Percentiles rank a stretch among this genome's conserved stretches.
Conservation (phyloP, 1,284 basidiomycete species). For the Erythrobasidium hasegawianum region DNA sequence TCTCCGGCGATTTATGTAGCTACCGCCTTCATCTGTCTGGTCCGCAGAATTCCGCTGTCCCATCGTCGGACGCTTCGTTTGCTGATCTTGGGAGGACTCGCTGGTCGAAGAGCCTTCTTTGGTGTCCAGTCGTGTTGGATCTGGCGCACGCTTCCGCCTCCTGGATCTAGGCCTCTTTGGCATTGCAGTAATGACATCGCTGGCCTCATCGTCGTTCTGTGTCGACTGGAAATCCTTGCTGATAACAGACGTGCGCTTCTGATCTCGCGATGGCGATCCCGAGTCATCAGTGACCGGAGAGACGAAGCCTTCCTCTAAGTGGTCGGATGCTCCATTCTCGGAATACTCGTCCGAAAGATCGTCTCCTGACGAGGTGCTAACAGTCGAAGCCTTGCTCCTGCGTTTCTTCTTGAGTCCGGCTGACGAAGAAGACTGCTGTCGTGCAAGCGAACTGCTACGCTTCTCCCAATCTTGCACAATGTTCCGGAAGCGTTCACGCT, state of each 20-base stretch:
- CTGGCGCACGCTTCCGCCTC: constrained; percentile 28
- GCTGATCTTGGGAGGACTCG: not conserved
- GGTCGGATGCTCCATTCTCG: not conserved
- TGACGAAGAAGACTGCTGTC: not conserved
- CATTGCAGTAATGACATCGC: constrained; percentile 28
- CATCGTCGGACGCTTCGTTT: not conserved
- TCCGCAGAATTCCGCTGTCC: not conserved
- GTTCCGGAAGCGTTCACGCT: constrained; percentile 68
- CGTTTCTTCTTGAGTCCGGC: constrained; percentile 41
- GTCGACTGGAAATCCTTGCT: not conserved
- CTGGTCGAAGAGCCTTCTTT: not conserved
- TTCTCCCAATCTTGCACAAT: constrained; percentile 79
- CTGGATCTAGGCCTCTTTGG: constrained; percentile 24
- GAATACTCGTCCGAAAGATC: constrained; percentile 39
- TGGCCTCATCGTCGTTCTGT: constrained; percentile 31
- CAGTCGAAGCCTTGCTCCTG: constrained; percentile 39
- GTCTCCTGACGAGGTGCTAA: constrained; percentile 35
- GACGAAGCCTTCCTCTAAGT: constrained; percentile 4
- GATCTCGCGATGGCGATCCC: not conserved
- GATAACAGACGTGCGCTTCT: not conserved
- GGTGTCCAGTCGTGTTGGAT: not conserved
- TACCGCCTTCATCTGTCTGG: constrained; percentile 12
- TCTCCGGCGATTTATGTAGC: constrained; percentile 10
- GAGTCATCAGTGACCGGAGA: constrained; percentile 31
- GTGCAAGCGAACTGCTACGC: constrained; percentile 5